Percentiles rank a stretch among this genome's conserved stretches.
These are phyloP conservation scores for Populus tremula DNA, from an alignment of 345 rosid species.

Conservation along the genomic window DNA sequence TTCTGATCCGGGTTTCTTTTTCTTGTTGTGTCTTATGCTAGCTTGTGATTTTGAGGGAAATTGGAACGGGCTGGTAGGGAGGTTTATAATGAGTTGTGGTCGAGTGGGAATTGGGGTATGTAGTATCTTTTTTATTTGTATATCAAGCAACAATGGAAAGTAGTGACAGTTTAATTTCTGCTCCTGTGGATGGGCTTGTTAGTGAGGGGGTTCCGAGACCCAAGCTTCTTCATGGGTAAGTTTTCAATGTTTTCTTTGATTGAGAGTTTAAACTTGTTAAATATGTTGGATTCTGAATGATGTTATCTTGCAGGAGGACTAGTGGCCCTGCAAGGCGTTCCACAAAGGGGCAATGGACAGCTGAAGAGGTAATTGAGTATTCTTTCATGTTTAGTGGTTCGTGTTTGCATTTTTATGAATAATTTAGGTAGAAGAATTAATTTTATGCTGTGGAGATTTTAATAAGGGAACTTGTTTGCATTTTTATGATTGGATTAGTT, in stretches of 20 bases:
- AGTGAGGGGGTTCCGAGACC: slow-evolving; percentile 47
- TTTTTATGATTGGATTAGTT: neutral
- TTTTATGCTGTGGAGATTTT: neutral
- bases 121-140: slow-evolving; percentile 26
- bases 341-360: slow-evolving; percentile 97
- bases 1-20: neutral
- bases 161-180: slow-evolving; percentile 56
- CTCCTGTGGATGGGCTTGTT: slow-evolving; percentile 57
- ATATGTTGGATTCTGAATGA: slow-evolving; percentile 1
- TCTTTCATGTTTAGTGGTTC: neutral
- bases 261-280: neutral
- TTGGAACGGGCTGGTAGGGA: slow-evolving; percentile 20
- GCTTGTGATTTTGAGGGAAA: slow-evolving; percentile 29
- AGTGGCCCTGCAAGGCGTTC: slow-evolving; percentile 98
- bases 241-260: neutral
- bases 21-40: slow-evolving; percentile 8
- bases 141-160: slow-evolving; percentile 66
- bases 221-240: slow-evolving; percentile 74
- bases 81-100: slow-evolving; percentile 43
- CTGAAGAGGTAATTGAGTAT: slow-evolving; percentile 70
- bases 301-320: slow-evolving; percentile 55
- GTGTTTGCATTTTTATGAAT: neutral
- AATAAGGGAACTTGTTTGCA: neutral
- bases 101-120: slow-evolving; percentile 56
- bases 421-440: neutral